These are phyloP conservation scores for Alloteropsis angusta DNA, from an alignment of 202 grass and related monocot genomes.

Conservation along the genomic window DNA sequence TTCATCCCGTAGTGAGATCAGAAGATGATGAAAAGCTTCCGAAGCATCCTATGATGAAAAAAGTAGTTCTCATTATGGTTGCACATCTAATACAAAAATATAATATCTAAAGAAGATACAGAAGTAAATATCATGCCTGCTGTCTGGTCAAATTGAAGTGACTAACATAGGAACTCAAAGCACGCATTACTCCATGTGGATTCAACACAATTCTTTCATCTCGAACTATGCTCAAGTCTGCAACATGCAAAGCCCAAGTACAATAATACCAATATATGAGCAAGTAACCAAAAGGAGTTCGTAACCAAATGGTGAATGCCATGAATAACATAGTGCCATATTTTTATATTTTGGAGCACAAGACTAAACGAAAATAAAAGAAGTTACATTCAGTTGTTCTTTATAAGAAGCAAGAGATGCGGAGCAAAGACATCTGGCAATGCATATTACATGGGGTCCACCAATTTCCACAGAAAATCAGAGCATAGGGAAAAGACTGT, in stretches of 20 bases:
- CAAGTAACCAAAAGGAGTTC: constrained; percentile 5
- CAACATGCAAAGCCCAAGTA: constrained; percentile 23
- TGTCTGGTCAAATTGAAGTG: constrained; percentile 84
- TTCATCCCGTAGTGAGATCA: constrained; percentile 74
- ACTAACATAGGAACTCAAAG: constrained; percentile 69
- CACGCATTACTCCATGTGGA: constrained; percentile 73
- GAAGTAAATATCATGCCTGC: constrained; percentile 47
- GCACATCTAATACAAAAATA: not conserved
- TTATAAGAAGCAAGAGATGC: constrained; percentile 4
- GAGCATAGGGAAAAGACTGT: not conserved
- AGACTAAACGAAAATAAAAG: not conserved
- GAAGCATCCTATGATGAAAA: constrained; percentile 67
- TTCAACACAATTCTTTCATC: constrained; percentile 54
- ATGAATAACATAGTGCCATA: not conserved
- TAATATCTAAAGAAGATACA: not conserved
- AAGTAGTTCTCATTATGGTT: constrained; percentile 20
- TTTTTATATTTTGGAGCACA: not conserved
- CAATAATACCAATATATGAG: not conserved
- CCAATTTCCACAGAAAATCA: not conserved
- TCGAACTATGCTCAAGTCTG: constrained; percentile 58
- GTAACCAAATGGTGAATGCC: not conserved
- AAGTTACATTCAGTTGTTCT: not conserved
- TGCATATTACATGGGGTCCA: not conserved
- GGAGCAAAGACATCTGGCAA: constrained; percentile 4
- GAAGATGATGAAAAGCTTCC: constrained; percentile 86